Percentiles rank a stretch among this genome's conserved stretches.
These are phyloP conservation scores for Fusarium nisikadoi DNA, from an alignment of 2,329 filamentous ascomycete species.

Conservation along the genomic window DNA sequence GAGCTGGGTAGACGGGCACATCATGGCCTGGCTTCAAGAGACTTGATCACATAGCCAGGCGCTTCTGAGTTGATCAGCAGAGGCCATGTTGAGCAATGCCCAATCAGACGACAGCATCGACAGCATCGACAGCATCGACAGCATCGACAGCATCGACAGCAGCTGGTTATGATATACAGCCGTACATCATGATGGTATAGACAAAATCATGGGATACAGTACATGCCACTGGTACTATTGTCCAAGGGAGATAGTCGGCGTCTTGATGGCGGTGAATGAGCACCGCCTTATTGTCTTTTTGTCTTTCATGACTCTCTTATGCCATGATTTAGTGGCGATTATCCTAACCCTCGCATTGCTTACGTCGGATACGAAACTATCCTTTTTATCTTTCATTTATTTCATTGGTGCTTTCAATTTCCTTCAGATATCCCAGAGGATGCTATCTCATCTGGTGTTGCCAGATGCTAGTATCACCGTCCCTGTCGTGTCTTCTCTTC, in stretches of 20 bases:
- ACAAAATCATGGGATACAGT: conserved; percentile 8
- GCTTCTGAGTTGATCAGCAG: too few species aligned
- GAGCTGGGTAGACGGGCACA: too few species aligned
- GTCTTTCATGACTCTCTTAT: neutral
- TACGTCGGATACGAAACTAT: neutral
- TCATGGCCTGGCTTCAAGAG: too few species aligned
- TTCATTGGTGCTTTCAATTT: neutral
- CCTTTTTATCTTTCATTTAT: neutral
- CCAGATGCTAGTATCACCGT: neutral
- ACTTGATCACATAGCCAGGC: too few species aligned
- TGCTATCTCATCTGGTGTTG: neutral
- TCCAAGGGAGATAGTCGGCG: neutral
- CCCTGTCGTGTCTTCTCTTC: neutral
- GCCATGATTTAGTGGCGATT: too few species aligned
- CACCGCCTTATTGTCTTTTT: neutral
- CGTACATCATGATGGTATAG: neutral
- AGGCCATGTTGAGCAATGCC: too few species aligned
- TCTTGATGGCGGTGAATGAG: neutral
- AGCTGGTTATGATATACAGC: neutral
- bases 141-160: too few species aligned
- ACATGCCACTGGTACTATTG: neutral
- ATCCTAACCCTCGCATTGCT: neutral
- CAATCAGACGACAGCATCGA: too few species aligned
- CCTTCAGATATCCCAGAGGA: neutral
- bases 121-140: too few species aligned